A percentile compares a stretch with the other conserved stretches of the same genome.
These are phyloP conservation scores for Chrysanthemum lavandulifolium DNA, from an alignment of 129 eudicot genomes.

Conservation along the genomic window DNA sequence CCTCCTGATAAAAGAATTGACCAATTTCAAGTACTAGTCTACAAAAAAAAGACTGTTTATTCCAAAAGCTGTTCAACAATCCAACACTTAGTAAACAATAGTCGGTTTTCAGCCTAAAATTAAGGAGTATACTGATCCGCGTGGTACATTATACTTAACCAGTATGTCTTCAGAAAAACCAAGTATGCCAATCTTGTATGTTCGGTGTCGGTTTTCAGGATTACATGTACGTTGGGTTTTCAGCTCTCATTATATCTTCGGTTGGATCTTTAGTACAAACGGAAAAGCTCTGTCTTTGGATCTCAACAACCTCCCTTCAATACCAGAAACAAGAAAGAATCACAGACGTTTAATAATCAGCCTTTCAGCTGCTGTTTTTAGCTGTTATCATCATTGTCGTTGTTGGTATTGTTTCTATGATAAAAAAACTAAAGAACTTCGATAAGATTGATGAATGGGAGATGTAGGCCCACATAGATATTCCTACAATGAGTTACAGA, in stretches of 20 bases:
- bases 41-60: no score
- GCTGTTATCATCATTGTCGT: conserved; percentile 25
- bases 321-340: conserved; percentile 43
- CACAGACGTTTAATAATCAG: conserved; percentile 39
- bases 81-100: no score
- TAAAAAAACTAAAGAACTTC: conserved; percentile 47
- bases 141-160: no score
- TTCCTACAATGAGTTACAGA: conserved; percentile 63
- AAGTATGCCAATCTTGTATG: conserved; percentile 42
- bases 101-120: no score
- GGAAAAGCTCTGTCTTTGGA: conserved; percentile 58
- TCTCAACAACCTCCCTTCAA: conserved; percentile 48
- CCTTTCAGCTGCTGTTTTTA: conserved; percentile 38
- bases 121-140: no score
- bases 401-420: conserved; percentile 28
- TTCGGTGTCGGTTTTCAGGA: conserved; percentile 41
- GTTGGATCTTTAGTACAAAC: conserved; percentile 71
- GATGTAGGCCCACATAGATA: conserved; percentile 75
- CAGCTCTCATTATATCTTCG: conserved; percentile 70
- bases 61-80: no score
- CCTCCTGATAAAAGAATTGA: no score
- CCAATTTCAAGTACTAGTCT: no score
- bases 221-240: conserved; percentile 67
- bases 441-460: conserved; percentile 82
- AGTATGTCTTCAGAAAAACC: conserved; percentile 43